These are phyloP conservation scores for Aureobasidium lini DNA, from an alignment of 2,329 filamentous ascomycete genomes.

Conservation along the genomic window DNA sequence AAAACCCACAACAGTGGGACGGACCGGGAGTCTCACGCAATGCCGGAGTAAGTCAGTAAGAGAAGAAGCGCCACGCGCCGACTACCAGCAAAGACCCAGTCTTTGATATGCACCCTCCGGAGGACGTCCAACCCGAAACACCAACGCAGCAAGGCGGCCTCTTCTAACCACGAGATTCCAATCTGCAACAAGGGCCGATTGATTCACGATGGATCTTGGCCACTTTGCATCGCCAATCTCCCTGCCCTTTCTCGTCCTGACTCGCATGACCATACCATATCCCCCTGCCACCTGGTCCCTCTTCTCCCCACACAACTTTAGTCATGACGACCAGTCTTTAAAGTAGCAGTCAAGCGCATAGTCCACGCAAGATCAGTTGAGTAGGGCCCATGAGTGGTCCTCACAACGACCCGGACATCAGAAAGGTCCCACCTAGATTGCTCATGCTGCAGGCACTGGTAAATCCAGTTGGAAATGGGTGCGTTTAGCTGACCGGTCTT, in stretches of 20 bases:
- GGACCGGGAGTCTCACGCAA: background rate
- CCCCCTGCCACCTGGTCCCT: background rate
- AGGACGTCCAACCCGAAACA: background rate
- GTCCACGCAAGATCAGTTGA: background rate
- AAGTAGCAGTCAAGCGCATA: background rate
- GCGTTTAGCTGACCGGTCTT: background rate
- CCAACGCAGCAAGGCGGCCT: background rate
- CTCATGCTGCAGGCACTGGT: background rate
- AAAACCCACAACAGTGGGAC: background rate
- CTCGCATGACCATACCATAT: background rate
- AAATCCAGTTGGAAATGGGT: background rate
- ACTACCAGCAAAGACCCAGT: background rate
- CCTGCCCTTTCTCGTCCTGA: background rate
- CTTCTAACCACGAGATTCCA: background rate
- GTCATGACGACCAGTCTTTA: background rate
- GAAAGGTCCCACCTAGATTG: background rate
- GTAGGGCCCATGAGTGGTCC: background rate
- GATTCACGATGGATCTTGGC: background rate
- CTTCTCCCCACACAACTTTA: background rate
- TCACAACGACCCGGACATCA: background rate
- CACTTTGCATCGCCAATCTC: background rate
- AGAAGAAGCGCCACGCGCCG: background rate
- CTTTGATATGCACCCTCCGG: background rate
- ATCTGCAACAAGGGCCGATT: background rate
- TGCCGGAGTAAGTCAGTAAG: background rate